Base-by-base conservation (phyloP, 306 rosid genomes). In the Casuarina equisetifolia region DNA sequence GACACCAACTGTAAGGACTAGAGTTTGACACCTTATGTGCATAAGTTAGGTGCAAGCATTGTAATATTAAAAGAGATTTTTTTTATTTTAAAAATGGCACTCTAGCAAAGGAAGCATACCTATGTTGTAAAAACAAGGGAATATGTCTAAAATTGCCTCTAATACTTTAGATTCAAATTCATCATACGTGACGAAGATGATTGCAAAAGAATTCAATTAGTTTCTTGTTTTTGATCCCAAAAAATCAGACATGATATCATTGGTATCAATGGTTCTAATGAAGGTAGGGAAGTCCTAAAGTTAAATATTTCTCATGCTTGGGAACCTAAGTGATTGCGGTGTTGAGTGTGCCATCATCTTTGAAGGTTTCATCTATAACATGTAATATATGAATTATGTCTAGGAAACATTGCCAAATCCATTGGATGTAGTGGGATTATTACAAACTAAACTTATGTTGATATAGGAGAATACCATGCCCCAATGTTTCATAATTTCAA, bases 121-220 rank as follows among this genome's bases (percentile, higher is more conserved):
- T 11, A 80, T 79, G 5, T 73, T 78, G 85, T 84, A 89, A 63
- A 86, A 82, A 59, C 55, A 69, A 7, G 87, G 90, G 63, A 76
- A 82, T 5, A 63, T 78, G 35, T 54, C 73, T 48, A 76, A 80
- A 70, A 86, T 76, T 40, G 79, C 90, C 20, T 73, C 80, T 32
- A 89, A 43, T 11, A 76, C 90, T 42, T 82, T 76, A 32, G 48
- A 82, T 15, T 88, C 89, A 1, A 85, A 69, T 70, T 85, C 83
- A 0, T 74, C 79, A 13, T 83, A 85, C n/a, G 87, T 84, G 82
- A 78, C 78, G 74, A 88, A 75, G 44, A 88, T 58, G 52, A 88
- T 81, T 0, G 86, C 62, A 0, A 83, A 32, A 5, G 87, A 81
- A 17, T 46, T 79, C 52, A 88, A 55, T 78, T 83, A 85, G 9